These are phyloP conservation scores for Penicillium dipodomyicola DNA, from an alignment of 495 filamentous ascomycete genomes.

Conservation along the genomic window DNA sequence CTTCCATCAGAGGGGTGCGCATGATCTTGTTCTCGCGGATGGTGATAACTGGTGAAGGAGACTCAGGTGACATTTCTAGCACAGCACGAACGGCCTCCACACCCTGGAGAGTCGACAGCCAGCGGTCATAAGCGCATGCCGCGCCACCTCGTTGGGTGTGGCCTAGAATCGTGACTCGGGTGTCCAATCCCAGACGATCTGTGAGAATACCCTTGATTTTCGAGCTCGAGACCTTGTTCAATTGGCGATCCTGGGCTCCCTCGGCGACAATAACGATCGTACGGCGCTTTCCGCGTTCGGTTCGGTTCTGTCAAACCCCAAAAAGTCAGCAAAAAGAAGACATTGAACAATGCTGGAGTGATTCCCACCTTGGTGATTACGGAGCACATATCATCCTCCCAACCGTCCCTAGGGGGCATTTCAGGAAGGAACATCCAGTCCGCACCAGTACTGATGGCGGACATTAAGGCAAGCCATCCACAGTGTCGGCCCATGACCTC, in stretches of 20 bases:
- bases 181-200: conserved; percentile 77
- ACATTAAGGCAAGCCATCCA: conserved; percentile 96
- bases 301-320: conserved; percentile 62
- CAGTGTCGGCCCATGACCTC: conserved; percentile 99
- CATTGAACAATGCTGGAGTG: not conserved
- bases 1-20: conserved; percentile 82
- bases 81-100: conserved; percentile 96
- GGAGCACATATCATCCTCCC: conserved; percentile 85
- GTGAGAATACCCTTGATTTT: conserved; percentile 87
- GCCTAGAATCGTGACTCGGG: conserved; percentile 89
- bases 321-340: not conserved
- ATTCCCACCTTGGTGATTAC: conserved; percentile 70
- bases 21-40: conserved; percentile 98
- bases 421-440: conserved; percentile 98
- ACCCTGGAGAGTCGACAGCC: conserved; percentile 89
- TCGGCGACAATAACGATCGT: conserved; percentile 98
- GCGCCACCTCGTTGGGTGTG: conserved; percentile 94
- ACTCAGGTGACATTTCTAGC: conserved; percentile 84
- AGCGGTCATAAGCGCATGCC: conserved; percentile 91
- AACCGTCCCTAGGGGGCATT: conserved; percentile 82
- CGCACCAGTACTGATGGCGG: conserved; percentile 90
- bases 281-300: conserved; percentile 82
- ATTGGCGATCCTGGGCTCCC: conserved; percentile 81
- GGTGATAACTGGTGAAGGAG: conserved; percentile 89
- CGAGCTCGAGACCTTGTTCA: conserved; percentile 76